These are phyloP conservation scores for Saitozyma sp. DNA, from an alignment of 768 basidiomycete genomes.

Conservation along the genomic window DNA sequence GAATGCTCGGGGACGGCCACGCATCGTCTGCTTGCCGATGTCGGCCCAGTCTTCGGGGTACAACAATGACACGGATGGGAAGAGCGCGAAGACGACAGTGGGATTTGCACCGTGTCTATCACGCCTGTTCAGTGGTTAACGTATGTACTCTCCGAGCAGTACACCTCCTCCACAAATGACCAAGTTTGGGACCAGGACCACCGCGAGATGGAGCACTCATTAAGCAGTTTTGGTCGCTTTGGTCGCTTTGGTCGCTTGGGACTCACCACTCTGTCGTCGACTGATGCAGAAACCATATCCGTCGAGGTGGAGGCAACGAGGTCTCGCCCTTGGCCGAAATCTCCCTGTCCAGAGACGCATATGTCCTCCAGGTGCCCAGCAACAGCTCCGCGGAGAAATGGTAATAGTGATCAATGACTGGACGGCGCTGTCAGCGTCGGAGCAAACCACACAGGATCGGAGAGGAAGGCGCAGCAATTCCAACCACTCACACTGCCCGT, in stretches of 20 bases:
- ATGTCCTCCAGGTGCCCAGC: constrained; percentile 73
- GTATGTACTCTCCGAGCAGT: neutral
- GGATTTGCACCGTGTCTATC: constrained; percentile 74
- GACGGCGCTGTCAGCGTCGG: constrained; percentile 56
- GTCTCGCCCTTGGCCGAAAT: constrained; percentile 53
- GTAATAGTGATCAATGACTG: constrained; percentile 78
- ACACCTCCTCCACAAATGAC: no score
- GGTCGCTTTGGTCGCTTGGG: neutral
- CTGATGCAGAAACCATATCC: constrained; percentile 67
- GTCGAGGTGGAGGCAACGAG: constrained; percentile 60
- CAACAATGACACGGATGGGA: constrained; percentile 61
- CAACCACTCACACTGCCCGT: constrained; percentile 56
- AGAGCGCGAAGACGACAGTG: constrained; percentile 71
- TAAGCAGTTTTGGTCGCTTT: no score
- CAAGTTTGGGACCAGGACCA: no score
- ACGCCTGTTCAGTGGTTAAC: constrained; percentile 58
- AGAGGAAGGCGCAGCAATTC: neutral
- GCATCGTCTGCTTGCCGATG: constrained; percentile 55
- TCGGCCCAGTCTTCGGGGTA: constrained; percentile 75
- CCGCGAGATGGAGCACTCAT: no score
- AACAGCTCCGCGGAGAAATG: constrained; percentile 82
- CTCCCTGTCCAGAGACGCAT: constrained; percentile 38
- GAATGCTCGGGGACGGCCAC: constrained; percentile 57
- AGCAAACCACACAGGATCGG: neutral
- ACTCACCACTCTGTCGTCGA: constrained; percentile 43